Conservation (phyloP, 106 monocot species). For the Acorus calamus region DNA sequence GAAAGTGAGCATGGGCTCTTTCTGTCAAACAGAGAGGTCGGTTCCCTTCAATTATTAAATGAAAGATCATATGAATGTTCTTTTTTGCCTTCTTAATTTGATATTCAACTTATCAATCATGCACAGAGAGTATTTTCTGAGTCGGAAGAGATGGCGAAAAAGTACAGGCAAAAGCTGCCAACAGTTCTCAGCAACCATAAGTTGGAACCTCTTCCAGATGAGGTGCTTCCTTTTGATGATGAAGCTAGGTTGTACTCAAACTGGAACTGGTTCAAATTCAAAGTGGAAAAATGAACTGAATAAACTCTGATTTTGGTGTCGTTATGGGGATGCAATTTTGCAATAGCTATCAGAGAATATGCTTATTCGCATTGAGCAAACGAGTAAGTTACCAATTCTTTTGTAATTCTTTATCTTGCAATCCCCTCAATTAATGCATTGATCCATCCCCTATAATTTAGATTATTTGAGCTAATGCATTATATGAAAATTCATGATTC, state of each 20-base stretch:
- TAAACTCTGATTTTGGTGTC: too few species aligned
- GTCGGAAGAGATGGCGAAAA: constrained; percentile 75
- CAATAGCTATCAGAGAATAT: too few species aligned
- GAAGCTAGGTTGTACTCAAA: constrained; percentile 60
- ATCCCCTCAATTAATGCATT: too few species aligned
- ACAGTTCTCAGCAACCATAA: constrained; percentile 15
- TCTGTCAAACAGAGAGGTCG: constrained; percentile 75
- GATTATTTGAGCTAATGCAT: too few species aligned
- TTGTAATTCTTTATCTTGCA: too few species aligned
- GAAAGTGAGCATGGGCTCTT: constrained; percentile 85
- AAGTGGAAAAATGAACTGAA: background rate
- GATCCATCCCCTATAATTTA: too few species aligned
- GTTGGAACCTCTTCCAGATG: constrained; percentile 7
- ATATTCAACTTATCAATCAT: background rate
- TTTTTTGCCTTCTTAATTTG: background rate
- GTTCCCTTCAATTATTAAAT: background rate
- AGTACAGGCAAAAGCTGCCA: constrained; percentile 41
- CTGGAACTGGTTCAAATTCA: constrained; percentile 90
- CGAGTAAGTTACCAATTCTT: too few species aligned
- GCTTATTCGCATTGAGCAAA: too few species aligned
- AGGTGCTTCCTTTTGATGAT: constrained; percentile 53
- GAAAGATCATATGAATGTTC: background rate
- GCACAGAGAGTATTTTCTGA: constrained; percentile 84
- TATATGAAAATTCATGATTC: too few species aligned
- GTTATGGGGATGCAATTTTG: too few species aligned